Base-by-base conservation (phyloP, 176 grass and related monocot genomes). In the Eleusine indica region DNA sequence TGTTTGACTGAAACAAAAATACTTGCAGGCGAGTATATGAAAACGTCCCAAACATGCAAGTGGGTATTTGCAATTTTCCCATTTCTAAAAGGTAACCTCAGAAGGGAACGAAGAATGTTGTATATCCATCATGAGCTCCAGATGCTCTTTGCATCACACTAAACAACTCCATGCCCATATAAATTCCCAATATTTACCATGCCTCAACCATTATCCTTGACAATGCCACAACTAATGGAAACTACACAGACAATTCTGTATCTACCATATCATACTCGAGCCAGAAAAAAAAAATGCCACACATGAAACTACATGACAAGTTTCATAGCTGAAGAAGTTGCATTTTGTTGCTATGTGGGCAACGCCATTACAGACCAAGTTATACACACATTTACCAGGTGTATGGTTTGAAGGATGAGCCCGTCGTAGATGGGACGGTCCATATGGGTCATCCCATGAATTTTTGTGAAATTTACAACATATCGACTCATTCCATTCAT, bases 61-160 rank as follows among this genome's bases (percentile, higher is more conserved):
- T 25, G 25, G 25, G 25, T 25, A 25, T 25, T 25, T 25, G 25
- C 25, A 25, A 25, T 25, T 25, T 25, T 25, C 25, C 25, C 25
- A 25, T 35, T 3, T 53, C 4, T 9, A 70, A 78, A 71, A 84
- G 62, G 11, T 44, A 82, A 48, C 39, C 29, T 22, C 62, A 44
- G 30, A 49, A 15, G 40, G 62, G 3, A 52, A 47, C 46, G 65
- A 80, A 47, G 62, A 47, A 39, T 51, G 66, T 4, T 47, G 17
- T 48, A 41, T 56, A 71, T 39, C 21, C 28, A 78, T 56, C 28
- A 82, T 73, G 14, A 78, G 48, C 49, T 86, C 72, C 47, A 47
- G 25, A 72, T 82, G 56, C 78, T 11, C 56, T 47, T 71, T 18
- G 29, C 44, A 47, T 9, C 61, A 81, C 28, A 37, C 3, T 80